Evolutionary conservation across 164 flowering plant genomes (phyloP).

Genomic region (Stephania japonica): DNA sequence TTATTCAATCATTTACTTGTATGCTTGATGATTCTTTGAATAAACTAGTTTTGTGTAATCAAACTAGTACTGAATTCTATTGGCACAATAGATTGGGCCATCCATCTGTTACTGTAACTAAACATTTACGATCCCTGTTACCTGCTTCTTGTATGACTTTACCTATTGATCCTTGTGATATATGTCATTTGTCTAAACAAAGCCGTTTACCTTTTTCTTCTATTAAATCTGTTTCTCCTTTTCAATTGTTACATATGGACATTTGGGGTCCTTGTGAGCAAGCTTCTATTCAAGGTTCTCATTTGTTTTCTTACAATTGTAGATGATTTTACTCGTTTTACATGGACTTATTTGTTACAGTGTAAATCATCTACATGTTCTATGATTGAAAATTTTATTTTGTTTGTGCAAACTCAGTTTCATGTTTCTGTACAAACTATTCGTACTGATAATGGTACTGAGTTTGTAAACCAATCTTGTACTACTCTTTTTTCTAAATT

Average conservation of each 20-base stretch:
- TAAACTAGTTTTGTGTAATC: not conserved
- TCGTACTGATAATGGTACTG: not conserved
- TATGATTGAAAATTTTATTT: not conserved
- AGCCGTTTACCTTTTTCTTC: not conserved
- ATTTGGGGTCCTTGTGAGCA: constrained; percentile 1
- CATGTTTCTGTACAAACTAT: not conserved
- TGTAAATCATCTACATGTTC: not conserved
- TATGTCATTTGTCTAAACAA: not conserved
- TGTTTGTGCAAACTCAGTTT: not conserved
- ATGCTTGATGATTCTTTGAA: too few species aligned
- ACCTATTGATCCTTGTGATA: not conserved
- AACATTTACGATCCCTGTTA: not conserved
- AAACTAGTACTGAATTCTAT: not conserved
- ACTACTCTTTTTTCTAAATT: not conserved
- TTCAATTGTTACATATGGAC: not conserved
- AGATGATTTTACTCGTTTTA: not conserved
- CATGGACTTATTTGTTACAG: not conserved
- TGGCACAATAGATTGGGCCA: constrained; percentile 1
- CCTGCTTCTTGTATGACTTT: not conserved
- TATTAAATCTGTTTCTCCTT: not conserved
- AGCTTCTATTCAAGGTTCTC: not conserved
- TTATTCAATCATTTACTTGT: not conserved
- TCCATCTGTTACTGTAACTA: not conserved
- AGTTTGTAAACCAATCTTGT: not conserved
- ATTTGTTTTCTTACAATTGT: not conserved